Evolutionary conservation across 805 yeast species (phyloP).

Genomic region (Ogataea sp.): DNA sequence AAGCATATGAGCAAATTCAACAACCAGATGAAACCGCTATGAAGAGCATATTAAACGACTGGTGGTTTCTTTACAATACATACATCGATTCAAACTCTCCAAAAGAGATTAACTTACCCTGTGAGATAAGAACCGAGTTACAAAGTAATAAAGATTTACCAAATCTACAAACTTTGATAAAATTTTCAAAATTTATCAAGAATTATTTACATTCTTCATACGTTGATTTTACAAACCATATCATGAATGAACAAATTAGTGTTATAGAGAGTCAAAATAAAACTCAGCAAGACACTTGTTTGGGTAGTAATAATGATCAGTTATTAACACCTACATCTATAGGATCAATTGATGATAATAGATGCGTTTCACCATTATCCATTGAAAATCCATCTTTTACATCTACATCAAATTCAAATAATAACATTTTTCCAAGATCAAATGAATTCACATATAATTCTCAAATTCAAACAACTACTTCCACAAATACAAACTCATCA

Average conservation of each 20-base stretch:
- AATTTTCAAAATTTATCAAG: conserved; percentile 14
- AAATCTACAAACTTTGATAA: conserved; percentile 6
- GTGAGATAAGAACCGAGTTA: conserved; percentile 13
- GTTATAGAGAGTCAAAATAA: too few relatives aligned
- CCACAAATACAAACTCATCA: not conserved
- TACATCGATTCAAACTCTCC: conserved; percentile 19
- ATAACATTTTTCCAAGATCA: conserved; percentile 1
- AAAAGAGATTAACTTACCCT: conserved; percentile 26
- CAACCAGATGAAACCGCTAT: too few relatives aligned
- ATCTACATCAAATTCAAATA: too few relatives aligned
- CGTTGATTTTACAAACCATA: conserved; percentile 20
- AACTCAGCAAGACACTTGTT: too few relatives aligned
- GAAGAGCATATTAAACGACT: conserved; percentile 12
- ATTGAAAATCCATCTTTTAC: conserved; percentile 1
- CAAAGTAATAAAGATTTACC: conserved; percentile 10
- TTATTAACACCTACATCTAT: too few relatives aligned
- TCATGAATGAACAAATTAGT: too few relatives aligned
- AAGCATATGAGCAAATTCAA: not conserved
- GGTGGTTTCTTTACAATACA: conserved; percentile 19
- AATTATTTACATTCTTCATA: conserved; percentile 21
- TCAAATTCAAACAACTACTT: not conserved
- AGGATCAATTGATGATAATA: too few relatives aligned
- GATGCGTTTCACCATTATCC: conserved; percentile 9
- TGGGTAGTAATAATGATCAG: too few relatives aligned
- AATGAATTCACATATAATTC: not conserved